Base-by-base conservation (phyloP, 2,329 filamentous ascomycete genomes). In the Fusarium heterosporum region DNA sequence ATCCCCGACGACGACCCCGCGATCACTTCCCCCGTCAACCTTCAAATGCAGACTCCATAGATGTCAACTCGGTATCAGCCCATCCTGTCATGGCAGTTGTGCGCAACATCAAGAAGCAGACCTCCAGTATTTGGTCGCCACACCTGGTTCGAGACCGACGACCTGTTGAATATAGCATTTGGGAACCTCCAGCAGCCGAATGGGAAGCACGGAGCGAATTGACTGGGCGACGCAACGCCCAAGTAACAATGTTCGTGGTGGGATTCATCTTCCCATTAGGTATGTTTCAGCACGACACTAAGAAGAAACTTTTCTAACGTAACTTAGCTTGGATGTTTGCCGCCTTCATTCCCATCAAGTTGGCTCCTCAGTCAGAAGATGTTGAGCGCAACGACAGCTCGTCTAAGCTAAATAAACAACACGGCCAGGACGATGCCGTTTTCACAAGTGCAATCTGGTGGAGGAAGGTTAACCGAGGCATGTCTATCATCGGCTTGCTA, bases 181-280 rank as follows among this genome's bases (percentile, higher is more conserved):
- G 92, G 91, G 87, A 89, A 61, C 89, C 92, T 2, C 93, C 93
- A 1, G 89, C 89, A 2, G 80, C 91, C 22, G 87, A 88, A 61
- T 91, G 89, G 78, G 85, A 85, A 11, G 78, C 85, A 4, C 87
- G 88, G 38, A 86, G 85, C 34, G 84, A 85, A 16, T 73, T 87
- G 5, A 83, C 90, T 65, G 89, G 89, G 49, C 85, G 86, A 65
- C 86, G 91, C 63, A 94, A 94, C 73, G 79, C 88, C 45, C 93
- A 96, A 77, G 85, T 95, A 29, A 81, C 90, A 51, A 81, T 92
- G 47, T 96, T 96, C 78, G 87, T 89, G 55, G 40, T 90, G 45
- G 93, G 93, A 25, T 96, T 96, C 73, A 80, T 95, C 45, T 87
- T 93, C 73, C 93, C 92, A 8, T 84, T 93, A 62, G 83, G 88